Base-by-base conservation (phyloP, 2,329 filamentous ascomycete species). In the Salinomyces thailandicus region DNA sequence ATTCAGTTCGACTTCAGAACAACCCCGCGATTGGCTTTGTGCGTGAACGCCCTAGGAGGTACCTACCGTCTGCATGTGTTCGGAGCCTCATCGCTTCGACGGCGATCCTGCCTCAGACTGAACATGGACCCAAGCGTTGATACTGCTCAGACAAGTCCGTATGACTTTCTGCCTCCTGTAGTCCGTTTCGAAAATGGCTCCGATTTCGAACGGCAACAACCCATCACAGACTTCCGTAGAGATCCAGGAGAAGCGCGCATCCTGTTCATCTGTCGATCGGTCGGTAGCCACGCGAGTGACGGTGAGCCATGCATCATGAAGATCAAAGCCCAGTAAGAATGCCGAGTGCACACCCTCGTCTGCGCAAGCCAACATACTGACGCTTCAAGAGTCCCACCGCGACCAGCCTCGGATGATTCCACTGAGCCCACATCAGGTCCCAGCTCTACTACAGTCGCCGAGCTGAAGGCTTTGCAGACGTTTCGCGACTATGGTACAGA, bases 201-300 rank as follows among this genome's bases (percentile, higher is more conserved):
- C 9, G 8, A 13, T 3, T 43, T 26, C 18, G 46, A 54, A 30
- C 39, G 49, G 11, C 13, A 47, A 2, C 33, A 39, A 28, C 35
- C 47, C 7, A 55, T 57, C 13, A 57, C 53, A 30, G 51, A 57
- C 37, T 57, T 52, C 36, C 47, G 53, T 17, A 48, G 53, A 30
- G 52, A 53, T 36, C 50, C 54, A 22, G 43, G 38, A 24, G 53
- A 55, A 36, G 48, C 49, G 16, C 41, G 53, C 13, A 49, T 55
- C 28, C 34, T 57, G 18, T 57, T 48, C 26, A 40, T 48, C 11
- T 57, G 52, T 28, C 37, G 43, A 7, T 43, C 8, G 20, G 28
- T 30, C 12, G 11, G 16, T 7, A 30, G 7, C 11, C 18, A 33
- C 11, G 9, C 11, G 17, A 33, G 17, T 33, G 35, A 31, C 17